These are phyloP conservation scores for Myriosclerotinia curreyana DNA, from an alignment of 2,329 filamentous ascomycete species.

Conservation along the genomic window DNA sequence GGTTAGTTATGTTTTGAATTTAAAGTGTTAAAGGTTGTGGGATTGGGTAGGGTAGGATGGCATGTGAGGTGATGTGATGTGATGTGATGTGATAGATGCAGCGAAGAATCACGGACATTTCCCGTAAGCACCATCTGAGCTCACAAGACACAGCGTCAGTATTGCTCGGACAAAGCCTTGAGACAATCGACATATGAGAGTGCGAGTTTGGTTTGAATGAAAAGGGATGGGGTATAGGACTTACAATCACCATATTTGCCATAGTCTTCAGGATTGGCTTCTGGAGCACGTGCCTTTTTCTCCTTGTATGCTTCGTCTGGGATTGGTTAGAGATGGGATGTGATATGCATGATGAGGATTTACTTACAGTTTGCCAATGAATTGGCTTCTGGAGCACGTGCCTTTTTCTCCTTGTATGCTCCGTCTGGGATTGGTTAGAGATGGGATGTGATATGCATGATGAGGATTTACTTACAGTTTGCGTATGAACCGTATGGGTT, in stretches of 20 bases:
- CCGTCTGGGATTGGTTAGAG: constrained; percentile 2
- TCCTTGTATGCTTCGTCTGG: constrained; percentile 16
- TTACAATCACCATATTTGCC: constrained; percentile 14
- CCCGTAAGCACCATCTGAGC: constrained; percentile 13
- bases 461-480: constrained; percentile 14
- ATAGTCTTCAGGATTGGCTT: constrained; percentile 16
- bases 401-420: constrained; percentile 20
- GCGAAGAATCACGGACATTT: constrained; percentile 6
- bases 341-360: not conserved
- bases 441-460: not conserved
- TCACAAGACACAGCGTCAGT: not conserved
- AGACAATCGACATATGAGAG: constrained; percentile 15
- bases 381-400: constrained; percentile 18
- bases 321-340: not conserved
- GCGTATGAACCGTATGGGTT: constrained; percentile 24
- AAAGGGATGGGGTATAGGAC: not conserved
- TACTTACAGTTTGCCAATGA: constrained; percentile 22
- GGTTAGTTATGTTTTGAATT: not conserved
- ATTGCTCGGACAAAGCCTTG: constrained; percentile 4
- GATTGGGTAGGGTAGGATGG: no score
- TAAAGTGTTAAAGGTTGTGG: no score
- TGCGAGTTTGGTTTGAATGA: not conserved
- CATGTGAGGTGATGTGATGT: not conserved
- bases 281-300: constrained; percentile 18
- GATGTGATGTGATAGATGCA: not conserved